Base-by-base conservation (phyloP, 2,329 filamentous ascomycete species). In the Sporothrix curviconia region DNA sequence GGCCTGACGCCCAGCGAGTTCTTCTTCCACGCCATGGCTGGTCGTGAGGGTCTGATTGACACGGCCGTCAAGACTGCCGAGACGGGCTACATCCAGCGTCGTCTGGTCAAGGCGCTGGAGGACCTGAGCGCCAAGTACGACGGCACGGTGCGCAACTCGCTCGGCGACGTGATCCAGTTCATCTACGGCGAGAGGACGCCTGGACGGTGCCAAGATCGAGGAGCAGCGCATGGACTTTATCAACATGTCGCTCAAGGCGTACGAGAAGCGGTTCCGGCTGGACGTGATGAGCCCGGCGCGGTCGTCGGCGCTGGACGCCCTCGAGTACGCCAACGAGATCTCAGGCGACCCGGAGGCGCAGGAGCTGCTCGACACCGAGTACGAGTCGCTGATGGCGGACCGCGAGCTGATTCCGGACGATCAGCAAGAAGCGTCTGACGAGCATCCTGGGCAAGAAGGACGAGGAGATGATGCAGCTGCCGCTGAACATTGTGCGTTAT, bases 11-110 rank as follows among this genome's bases (percentile, higher is more conserved):
- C 94, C 0, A 87, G 89, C 1, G 94, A 99, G 66, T 99, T 99
- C 76, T 99, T 96, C 78, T 99, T 99, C 81, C 94, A 99, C 82
- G 94, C 94, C 69, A 99, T 99, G 94, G 94, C 94, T 79, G 94
- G 94, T 90, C 86, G 94, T 78, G 94, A 99, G 76, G 94, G 94
- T 95, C 81, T 99, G 56, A 99, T 99, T 66, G 94, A 99, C 81
- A 99, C 94, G 54, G 94, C 94, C 64, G 95, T 99, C 75, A 99
- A 99, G 82, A 99, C 94, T 63, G 94, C 94, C 19, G 95, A 99
- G 74, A 99, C 95, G 58, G 94, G 94, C 75, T 99, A 99, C 72
- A 99, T 99, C 64, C 95, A 99, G 74, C 90, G 94, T 75, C 91
- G 95, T 78, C 82, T 99, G 46, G 94, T 99, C 68, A 99, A 99